These are phyloP conservation scores for Saturnispora ahearnii DNA, from an alignment of 805 yeast species.

Conservation along the genomic window DNA sequence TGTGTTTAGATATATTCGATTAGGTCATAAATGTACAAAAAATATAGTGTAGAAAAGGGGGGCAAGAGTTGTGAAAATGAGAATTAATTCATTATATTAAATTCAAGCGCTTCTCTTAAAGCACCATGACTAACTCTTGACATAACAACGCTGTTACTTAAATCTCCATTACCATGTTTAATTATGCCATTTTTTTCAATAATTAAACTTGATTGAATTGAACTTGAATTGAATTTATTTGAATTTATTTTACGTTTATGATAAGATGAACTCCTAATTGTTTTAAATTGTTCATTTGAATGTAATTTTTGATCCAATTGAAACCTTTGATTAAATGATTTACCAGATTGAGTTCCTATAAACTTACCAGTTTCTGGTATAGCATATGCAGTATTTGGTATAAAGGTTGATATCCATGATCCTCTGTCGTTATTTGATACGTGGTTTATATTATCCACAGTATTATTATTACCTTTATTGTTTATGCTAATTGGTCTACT, in stretches of 20 bases:
- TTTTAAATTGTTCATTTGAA: background rate
- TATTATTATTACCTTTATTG: background rate
- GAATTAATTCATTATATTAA: slow-evolving; percentile 13
- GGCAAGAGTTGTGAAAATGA: background rate
- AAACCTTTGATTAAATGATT: slow-evolving; percentile 4
- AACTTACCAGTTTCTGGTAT: slow-evolving; percentile 26
- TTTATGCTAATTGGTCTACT: slow-evolving; percentile 7
- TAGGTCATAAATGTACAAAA: no score
- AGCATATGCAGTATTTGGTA: slow-evolving; percentile 26
- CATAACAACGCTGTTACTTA: slow-evolving; percentile 26
- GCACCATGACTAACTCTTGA: slow-evolving; percentile 40
- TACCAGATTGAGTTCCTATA: slow-evolving; percentile 20
- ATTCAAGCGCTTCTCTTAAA: slow-evolving; percentile 36
- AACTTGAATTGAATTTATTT: background rate
- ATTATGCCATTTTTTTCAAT: slow-evolving; percentile 36
- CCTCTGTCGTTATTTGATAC: slow-evolving; percentile 3
- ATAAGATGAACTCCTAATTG: background rate
- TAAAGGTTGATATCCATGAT: slow-evolving; percentile 23
- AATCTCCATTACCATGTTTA: slow-evolving; percentile 34
- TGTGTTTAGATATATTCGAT: no score
- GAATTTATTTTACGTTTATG: background rate
- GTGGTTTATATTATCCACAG: background rate
- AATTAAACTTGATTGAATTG: slow-evolving; percentile 28
- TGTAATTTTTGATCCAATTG: background rate
- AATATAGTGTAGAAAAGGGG: background rate